These are phyloP conservation scores for Fusarium anguioides DNA, from an alignment of 2,329 filamentous ascomycete species.

Conservation along the genomic window DNA sequence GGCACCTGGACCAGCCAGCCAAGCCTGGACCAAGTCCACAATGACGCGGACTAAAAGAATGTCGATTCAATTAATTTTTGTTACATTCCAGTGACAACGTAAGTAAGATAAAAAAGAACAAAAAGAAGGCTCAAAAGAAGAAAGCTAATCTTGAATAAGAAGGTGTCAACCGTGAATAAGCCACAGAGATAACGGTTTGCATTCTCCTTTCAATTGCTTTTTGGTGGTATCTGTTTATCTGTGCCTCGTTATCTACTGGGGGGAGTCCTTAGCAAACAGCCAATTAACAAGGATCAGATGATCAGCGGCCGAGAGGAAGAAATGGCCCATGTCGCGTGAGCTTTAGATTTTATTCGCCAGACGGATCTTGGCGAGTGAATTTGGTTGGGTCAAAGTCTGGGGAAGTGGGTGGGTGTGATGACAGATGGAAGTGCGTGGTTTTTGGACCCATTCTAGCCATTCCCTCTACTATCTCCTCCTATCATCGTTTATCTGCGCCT, in stretches of 20 bases:
- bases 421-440: background rate
- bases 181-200: background rate
- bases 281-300: background rate
- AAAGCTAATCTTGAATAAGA: background rate
- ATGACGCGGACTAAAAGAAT: background rate
- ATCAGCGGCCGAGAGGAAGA: conserved; percentile 3
- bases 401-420: conserved; percentile 8
- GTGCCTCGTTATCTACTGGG: no score
- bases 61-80: background rate
- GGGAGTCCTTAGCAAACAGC: no score
- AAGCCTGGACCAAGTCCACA: no score
- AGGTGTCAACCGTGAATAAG: background rate
- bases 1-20: no score
- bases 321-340: conserved; percentile 7
- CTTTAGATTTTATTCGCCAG: background rate
- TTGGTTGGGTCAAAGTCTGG: conserved; percentile 12
- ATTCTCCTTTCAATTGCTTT: background rate
- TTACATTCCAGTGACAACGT: background rate
- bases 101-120: background rate
- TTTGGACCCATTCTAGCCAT: background rate
- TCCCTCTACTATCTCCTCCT: no score
- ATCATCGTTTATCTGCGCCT: no score
- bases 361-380: background rate
- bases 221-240: no score
- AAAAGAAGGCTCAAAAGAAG: background rate